Base-by-base conservation (phyloP, 164 flowering plant species). In the Hamamelis virginiana region DNA sequence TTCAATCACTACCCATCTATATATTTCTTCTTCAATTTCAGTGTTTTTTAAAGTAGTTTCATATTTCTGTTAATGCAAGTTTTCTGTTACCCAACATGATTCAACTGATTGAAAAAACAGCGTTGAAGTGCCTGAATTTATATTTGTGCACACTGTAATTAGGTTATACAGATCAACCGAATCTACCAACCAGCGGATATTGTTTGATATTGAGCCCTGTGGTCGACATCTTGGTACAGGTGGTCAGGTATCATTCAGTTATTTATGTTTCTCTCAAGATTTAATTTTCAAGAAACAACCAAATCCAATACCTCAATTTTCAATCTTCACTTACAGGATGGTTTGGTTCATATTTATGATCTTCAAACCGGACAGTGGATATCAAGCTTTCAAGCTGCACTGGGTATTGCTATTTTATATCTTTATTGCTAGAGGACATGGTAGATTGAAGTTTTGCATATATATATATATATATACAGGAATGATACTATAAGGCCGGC, bases 171-270 rank as follows among this genome's bases (percentile, higher is more conserved):
- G 98, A 84, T 90, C 91, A 47, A 45, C 95, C 6, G 97, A 89
- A 63, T 11, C 45, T 46, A 95, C 98, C 67, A 95, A 95, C 72
- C 98, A 92, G 77, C 81, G 98, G 62, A 86, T 95, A 76, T 72
- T 68, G 1, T 95, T 95, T 76, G 99, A 95, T 77, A 83, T 93
- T 76, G 98, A 95, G 73, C 95, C 98, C 67, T 64, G 52, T 61
- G 99, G 98, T 46, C 84, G 81, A 58, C 87, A 95, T 86, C 97
- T 95, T 70, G 96, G 86, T 58, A 89, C 99, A 38, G 99, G 98
- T 50, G 98, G 99, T 44, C 92, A 92, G 97, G 97, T 95, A 84
- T 41, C 4, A 18, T 52, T 57, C 18, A 16, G 21, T 21, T 0
- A 55, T 55, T 61, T 64, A 4, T 55, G 46, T 63, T 44, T 55